Evolutionary conservation across 192 early-diverging fungal species (phyloP).

Genomic region (Chytriomyces sp.): DNA sequence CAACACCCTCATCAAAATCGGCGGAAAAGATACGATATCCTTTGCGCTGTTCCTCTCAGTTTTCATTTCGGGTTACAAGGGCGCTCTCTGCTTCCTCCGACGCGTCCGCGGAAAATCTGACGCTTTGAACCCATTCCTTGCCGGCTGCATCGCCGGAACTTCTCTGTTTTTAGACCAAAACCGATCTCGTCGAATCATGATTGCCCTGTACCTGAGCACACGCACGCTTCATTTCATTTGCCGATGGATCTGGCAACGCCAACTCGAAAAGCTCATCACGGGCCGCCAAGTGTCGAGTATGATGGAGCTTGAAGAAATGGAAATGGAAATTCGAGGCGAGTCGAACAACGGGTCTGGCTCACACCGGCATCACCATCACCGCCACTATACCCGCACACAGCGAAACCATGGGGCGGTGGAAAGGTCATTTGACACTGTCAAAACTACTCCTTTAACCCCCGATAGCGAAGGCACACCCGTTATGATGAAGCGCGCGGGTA

Average conservation of each 20-base stretch:
- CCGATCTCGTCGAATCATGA: slow-evolving; percentile 38
- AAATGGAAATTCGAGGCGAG: neutral
- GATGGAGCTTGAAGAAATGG: slow-evolving; percentile 30
- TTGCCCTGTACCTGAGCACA: slow-evolving; percentile 46
- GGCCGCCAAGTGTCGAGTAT: neutral
- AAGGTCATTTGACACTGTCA: slow-evolving; percentile 9
- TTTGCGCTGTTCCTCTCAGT: slow-evolving; percentile 45
- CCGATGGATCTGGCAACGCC: slow-evolving; percentile 38
- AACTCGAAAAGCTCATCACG: slow-evolving; percentile 2
- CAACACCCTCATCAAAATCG: slow-evolving; percentile 36
- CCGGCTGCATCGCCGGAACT: slow-evolving; percentile 36
- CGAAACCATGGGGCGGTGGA: neutral
- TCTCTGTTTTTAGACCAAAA: slow-evolving; percentile 39
- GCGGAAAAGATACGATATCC: slow-evolving; percentile 40
- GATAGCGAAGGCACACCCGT: neutral
- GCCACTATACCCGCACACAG: neutral
- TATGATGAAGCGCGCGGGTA: too few species aligned
- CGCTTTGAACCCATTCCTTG: slow-evolving; percentile 39
- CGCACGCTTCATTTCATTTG: slow-evolving; percentile 42
- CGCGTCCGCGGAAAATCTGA: slow-evolving; percentile 16
- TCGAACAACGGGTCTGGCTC: neutral
- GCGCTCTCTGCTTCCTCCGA: slow-evolving; percentile 29
- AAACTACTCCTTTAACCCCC: too few species aligned
- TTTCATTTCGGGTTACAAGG: slow-evolving; percentile 45
- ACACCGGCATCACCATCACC: neutral